Percentiles rank a stretch among this genome's conserved stretches.
Evolutionary conservation across 73 alveolate genomes (phyloP).

Genomic region (Tetrahymena elliotti): DNA sequence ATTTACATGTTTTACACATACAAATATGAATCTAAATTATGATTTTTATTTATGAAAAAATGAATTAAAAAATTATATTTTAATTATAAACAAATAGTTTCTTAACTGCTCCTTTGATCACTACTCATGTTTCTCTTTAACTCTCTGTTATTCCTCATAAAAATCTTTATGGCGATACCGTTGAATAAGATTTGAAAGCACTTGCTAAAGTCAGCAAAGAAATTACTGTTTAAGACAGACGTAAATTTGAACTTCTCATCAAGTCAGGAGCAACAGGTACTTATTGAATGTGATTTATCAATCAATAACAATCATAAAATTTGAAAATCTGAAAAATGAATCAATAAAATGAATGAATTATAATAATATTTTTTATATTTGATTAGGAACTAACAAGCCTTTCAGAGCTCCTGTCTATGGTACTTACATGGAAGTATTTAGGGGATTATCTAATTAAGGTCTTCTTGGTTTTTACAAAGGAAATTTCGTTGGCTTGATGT

Average conservation of each 20-base stretch:
- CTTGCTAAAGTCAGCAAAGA: constrained; percentile 28
- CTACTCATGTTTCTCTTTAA: constrained; percentile 52
- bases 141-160: constrained; percentile 57
- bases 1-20: neutral
- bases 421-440: constrained; percentile 40
- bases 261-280: constrained; percentile 24
- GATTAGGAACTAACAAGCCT: constrained; percentile 48
- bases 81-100: neutral
- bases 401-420: constrained; percentile 63
- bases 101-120: constrained; percentile 36
- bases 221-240: constrained; percentile 13
- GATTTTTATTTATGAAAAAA: neutral
- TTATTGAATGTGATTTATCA: too few species aligned
- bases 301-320: too few species aligned
- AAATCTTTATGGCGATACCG: constrained; percentile 49
- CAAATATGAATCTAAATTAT: neutral
- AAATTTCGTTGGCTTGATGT: constrained; percentile 34
- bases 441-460: constrained; percentile 53
- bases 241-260: constrained; percentile 30
- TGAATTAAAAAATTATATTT: neutral
- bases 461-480: constrained; percentile 65
- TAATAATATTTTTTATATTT: neutral
- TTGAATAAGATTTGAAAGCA: constrained; percentile 2
- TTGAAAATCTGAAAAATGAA: too few species aligned
- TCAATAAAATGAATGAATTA: too few species aligned